Conservation (phyloP, 805 yeast species). For the Yamadazyma endophytica region DNA sequence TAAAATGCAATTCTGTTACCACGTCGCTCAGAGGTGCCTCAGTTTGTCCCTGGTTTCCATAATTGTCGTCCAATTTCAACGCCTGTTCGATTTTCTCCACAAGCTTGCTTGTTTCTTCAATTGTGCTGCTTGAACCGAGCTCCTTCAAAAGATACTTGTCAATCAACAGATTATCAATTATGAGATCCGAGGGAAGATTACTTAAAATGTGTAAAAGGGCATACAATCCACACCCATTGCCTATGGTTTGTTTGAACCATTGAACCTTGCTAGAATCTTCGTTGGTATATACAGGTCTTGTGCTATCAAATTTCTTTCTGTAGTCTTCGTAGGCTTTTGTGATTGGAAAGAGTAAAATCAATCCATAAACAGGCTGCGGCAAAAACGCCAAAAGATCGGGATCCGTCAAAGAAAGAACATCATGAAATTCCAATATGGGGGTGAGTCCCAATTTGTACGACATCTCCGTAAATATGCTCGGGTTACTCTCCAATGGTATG, state of each 20-base stretch:
- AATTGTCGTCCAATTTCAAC: slow-evolving; percentile 39
- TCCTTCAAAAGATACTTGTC: slow-evolving; percentile 15
- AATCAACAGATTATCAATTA: slow-evolving; percentile 35
- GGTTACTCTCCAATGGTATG: slow-evolving; percentile 88
- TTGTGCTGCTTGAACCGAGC: slow-evolving; percentile 9
- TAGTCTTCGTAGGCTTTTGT: slow-evolving; percentile 56
- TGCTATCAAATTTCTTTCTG: slow-evolving; percentile 38
- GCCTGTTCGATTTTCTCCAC: slow-evolving; percentile 45
- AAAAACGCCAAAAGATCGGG: slow-evolving; percentile 73
- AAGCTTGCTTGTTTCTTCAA: slow-evolving; percentile 34
- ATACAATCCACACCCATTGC: slow-evolving; percentile 90
- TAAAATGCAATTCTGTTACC: slow-evolving; percentile 63
- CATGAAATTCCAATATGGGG: slow-evolving; percentile 60
- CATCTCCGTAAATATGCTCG: slow-evolving; percentile 71
- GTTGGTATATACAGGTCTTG: slow-evolving; percentile 13
- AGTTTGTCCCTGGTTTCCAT: slow-evolving; percentile 57
- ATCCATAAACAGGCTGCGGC: slow-evolving; percentile 75
- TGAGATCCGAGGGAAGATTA: slow-evolving; percentile 44
- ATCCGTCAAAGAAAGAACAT: slow-evolving; percentile 81
- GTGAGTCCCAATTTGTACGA: slow-evolving; percentile 67
- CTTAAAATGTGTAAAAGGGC: slow-evolving; percentile 67
- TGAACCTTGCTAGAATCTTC: slow-evolving; percentile 33
- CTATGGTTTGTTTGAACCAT: slow-evolving; percentile 86
- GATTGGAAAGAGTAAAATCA: slow-evolving; percentile 81
- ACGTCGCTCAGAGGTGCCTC: slow-evolving; percentile 59